phyloP scores from a whole-genome alignment of 441 rosid genomes.

The Bocquillonia castaneifolia region DNA sequence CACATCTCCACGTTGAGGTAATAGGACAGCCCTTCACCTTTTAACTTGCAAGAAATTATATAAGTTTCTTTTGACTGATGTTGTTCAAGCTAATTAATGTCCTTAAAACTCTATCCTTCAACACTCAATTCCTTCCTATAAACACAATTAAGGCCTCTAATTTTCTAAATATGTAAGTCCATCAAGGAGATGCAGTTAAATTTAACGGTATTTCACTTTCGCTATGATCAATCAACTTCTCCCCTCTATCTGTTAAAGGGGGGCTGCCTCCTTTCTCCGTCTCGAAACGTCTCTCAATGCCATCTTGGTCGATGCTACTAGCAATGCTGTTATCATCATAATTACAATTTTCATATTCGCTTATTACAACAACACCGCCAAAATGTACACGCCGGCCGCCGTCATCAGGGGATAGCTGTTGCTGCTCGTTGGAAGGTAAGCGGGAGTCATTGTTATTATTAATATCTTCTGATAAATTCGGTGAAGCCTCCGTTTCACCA shows the following conservation, averaged over 20 bases:
- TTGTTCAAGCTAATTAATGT: constrained; percentile 2
- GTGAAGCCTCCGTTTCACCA: constrained; percentile 10
- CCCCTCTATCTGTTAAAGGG: constrained; percentile 4
- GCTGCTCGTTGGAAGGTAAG: not conserved
- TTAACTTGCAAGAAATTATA: not conserved
- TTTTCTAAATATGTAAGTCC: not conserved
- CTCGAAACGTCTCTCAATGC: not conserved
- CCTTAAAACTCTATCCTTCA: not conserved
- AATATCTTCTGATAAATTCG: too few relatives aligned
- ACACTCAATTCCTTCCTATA: not conserved
- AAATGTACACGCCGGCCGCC: constrained; percentile 48
- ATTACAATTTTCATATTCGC: constrained; percentile 15
- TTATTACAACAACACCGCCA: constrained; percentile 42
- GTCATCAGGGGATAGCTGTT: not conserved
- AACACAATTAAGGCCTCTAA: not conserved
- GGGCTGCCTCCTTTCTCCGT: not conserved
- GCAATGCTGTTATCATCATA: not conserved
- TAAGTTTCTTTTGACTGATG: not conserved
- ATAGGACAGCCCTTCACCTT: not conserved
- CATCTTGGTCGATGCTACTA: not conserved
- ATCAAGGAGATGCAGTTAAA: constrained; percentile 16
- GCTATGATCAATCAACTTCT: constrained; percentile 2
- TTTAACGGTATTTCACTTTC: constrained; percentile 31
- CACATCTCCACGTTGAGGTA: too few relatives aligned
- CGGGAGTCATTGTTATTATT: constrained; percentile 7